These are phyloP conservation scores for Lomentospora prolificans DNA, from an alignment of 2,329 filamentous ascomycete genomes.

Conservation along the genomic window DNA sequence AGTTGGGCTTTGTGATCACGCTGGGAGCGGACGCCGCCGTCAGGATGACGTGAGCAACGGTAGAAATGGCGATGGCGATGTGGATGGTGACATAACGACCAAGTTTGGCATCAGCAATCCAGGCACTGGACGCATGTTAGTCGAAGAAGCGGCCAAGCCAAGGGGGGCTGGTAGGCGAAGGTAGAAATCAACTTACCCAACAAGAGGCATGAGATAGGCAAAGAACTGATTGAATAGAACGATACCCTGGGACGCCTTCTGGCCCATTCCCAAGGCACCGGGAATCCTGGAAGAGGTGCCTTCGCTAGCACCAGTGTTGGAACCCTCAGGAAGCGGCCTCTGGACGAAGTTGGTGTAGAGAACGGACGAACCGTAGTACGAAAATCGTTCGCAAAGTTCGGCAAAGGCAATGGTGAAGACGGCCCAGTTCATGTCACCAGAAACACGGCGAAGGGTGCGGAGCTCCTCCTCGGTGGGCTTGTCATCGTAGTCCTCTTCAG, in stretches of 20 bases:
- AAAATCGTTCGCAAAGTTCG: conserved; percentile 68
- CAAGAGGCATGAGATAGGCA: conserved; percentile 48
- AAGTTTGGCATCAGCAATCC: conserved; percentile 58
- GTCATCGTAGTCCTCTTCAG: conserved; percentile 23
- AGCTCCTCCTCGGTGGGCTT: conserved; percentile 53
- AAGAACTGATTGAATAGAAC: conserved; percentile 50
- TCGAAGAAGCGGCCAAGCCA: too few species aligned
- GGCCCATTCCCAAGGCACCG: conserved; percentile 49
- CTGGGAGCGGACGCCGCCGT: conserved; percentile 53
- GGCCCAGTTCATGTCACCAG: conserved; percentile 53
- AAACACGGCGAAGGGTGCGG: conserved; percentile 50
- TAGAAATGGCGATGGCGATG: conserved; percentile 53
- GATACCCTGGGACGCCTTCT: conserved; percentile 41
- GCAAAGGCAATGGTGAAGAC: conserved; percentile 63
- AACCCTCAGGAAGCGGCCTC: conserved; percentile 41
- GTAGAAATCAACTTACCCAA: conserved; percentile 42
- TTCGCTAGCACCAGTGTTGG: conserved; percentile 39
- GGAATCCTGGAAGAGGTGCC: conserved; percentile 23
- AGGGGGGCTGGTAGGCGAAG: too few species aligned
- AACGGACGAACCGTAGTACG: conserved; percentile 63
- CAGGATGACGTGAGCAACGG: conserved; percentile 56
- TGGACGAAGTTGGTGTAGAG: conserved; percentile 61
- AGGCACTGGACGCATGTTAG: conserved; percentile 25
- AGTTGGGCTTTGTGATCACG: conserved; percentile 48
- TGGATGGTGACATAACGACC: conserved; percentile 67